phyloP scores from a whole-genome alignment of 176 grass and related monocot species.

The Bolboschoenus planiculmis region DNA sequence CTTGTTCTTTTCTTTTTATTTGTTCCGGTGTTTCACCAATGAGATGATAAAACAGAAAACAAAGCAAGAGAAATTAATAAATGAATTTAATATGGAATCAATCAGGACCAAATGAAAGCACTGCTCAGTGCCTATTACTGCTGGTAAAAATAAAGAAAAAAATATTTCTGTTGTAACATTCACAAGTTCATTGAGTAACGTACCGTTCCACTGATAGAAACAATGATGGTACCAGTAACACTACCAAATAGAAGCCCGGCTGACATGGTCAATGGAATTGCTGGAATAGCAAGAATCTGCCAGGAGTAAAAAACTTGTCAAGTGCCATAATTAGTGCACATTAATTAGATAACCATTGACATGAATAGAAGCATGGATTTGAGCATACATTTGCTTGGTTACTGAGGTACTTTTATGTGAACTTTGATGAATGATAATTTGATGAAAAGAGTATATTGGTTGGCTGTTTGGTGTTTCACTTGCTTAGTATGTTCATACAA shows the following conservation, averaged over 20 bases:
- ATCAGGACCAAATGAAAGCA: no score
- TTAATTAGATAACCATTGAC: neutral
- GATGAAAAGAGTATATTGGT: neutral
- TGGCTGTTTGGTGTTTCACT: neutral
- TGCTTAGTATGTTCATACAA: no score
- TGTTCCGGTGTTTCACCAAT: neutral
- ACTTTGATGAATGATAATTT: neutral
- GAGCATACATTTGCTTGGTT: neutral
- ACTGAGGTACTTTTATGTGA: neutral
- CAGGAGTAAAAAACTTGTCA: neutral
- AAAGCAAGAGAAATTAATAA: no score
- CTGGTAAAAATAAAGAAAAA: neutral
- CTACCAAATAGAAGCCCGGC: constrained; percentile 85
- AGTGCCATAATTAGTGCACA: neutral
- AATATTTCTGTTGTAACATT: neutral
- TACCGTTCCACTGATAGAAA: constrained; percentile 96
- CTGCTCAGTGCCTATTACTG: neutral
- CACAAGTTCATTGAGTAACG: constrained; percentile 14
- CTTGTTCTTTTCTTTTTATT: neutral
- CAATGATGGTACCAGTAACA: constrained; percentile 80
- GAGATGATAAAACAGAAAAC: neutral
- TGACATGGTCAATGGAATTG: constrained; percentile 96
- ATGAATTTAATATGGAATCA: no score
- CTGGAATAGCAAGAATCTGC: constrained; percentile 94
- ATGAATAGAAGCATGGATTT: neutral